Conservation (phyloP, 83 land plant genomes). For the Diphasiastrum complanatum region DNA sequence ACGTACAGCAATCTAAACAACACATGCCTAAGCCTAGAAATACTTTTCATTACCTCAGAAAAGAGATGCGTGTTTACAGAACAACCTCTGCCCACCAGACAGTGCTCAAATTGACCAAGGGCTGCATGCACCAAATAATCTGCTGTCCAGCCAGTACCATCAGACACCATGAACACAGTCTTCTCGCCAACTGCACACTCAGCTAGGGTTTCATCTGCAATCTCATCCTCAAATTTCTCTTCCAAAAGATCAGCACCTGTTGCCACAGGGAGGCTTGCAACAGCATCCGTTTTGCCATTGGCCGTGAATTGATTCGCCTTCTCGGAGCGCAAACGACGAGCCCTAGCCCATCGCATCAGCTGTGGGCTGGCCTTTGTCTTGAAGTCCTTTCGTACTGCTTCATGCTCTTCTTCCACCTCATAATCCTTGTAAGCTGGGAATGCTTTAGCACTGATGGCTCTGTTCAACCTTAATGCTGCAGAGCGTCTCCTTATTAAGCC, state of each 20-base stretch:
- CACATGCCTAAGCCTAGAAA: too few species aligned
- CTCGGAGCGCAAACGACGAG: conserved; percentile 15
- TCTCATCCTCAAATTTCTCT: neutral
- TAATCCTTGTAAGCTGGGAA: conserved; percentile 4
- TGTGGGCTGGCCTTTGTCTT: conserved; percentile 43
- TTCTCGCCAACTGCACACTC: conserved; percentile 28
- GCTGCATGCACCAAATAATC: conserved; percentile 89
- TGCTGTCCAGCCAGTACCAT: conserved; percentile 98
- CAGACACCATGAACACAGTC: conserved; percentile 87
- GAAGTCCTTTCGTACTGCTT: conserved; percentile 7
- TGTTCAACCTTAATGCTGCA: too few species aligned
- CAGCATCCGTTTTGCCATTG: neutral
- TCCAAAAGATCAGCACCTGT: neutral
- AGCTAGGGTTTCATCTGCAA: conserved; percentile 6
- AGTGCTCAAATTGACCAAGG: conserved; percentile 86
- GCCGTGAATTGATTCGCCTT: neutral
- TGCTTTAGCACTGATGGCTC: conserved; percentile 26
- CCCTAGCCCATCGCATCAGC: conserved; percentile 39
- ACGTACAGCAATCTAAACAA: too few species aligned
- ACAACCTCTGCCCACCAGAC: conserved; percentile 71
- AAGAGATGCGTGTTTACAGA: conserved; percentile 84
- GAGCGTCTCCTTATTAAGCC: too few species aligned
- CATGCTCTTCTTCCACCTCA: neutral
- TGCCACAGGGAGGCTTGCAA: neutral
- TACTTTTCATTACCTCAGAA: conserved; percentile 58